Conservation (phyloP, 2,329 filamentous ascomycete genomes). For the Verticillium dahliae region DNA sequence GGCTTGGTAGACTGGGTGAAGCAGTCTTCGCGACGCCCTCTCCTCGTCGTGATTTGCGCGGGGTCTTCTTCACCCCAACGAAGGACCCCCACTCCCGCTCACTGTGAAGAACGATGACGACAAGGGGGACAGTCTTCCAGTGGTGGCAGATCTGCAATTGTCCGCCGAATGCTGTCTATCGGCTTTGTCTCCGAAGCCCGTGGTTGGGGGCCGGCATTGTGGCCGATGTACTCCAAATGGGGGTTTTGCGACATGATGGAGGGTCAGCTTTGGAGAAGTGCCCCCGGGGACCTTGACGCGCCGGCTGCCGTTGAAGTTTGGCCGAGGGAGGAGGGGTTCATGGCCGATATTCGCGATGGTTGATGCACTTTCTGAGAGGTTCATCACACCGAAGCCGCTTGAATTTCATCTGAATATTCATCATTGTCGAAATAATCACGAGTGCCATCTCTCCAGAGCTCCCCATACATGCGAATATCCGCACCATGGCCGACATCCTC, state of each 20-base stretch:
- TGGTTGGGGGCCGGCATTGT: not conserved
- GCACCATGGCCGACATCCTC: constrained; percentile 28
- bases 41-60: no score
- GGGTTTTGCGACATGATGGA: not conserved
- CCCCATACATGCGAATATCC: not conserved
- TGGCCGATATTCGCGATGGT: not conserved
- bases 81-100: not conserved
- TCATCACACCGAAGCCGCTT: no score
- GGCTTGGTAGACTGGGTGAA: not conserved
- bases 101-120: not conserved
- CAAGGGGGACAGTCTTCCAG: not conserved
- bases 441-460: no score
- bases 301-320: not conserved
- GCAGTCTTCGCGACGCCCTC: no score
- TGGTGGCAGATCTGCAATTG: no score
- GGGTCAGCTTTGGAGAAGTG: not conserved
- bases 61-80: constrained; percentile 1
- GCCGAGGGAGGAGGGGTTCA: not conserved
- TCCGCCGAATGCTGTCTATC: not conserved
- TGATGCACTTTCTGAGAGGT: no score
- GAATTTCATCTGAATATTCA: no score
- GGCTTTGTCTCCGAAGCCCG: constrained; percentile 6
- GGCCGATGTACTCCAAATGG: not conserved
- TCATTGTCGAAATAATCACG: no score
- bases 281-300: not conserved